Conservation (phyloP, 2,329 filamentous ascomycete species). For the Xylariaceae sp. region DNA sequence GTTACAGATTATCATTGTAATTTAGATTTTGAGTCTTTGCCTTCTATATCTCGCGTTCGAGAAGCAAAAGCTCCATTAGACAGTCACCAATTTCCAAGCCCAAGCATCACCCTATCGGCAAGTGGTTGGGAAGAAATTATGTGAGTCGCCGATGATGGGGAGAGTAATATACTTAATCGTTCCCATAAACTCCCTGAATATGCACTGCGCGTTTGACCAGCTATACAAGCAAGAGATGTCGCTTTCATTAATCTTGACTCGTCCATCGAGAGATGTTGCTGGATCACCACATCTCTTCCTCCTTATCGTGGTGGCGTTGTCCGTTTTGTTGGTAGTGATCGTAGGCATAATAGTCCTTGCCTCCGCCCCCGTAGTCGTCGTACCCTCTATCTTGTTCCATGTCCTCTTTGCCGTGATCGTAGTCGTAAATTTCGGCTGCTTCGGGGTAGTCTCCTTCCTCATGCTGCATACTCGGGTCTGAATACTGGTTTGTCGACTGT, state of each 20-base stretch:
- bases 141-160: too few relatives aligned
- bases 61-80: too few relatives aligned
- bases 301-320: slow-evolving; percentile 30
- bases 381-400: slow-evolving; percentile 36
- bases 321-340: slow-evolving; percentile 20
- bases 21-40: too few relatives aligned
- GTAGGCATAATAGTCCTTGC: slow-evolving; percentile 29
- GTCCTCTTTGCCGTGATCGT: slow-evolving; percentile 45
- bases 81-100: too few relatives aligned
- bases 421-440: slow-evolving; percentile 51
- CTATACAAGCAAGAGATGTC: slow-evolving; percentile 13
- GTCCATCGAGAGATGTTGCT: neutral
- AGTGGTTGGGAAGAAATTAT: too few relatives aligned
- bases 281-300: slow-evolving; percentile 42
- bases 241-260: slow-evolving; percentile 15
- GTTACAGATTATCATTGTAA: too few relatives aligned
- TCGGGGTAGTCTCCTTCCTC: slow-evolving; percentile 47
- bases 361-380: slow-evolving; percentile 26
- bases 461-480: slow-evolving; percentile 39
- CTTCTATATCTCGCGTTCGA: too few relatives aligned
- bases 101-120: too few relatives aligned
- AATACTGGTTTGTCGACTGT: slow-evolving; percentile 45
- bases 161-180: too few relatives aligned
- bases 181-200: too few relatives aligned
- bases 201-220: too few relatives aligned